Base-by-base conservation (phyloP, 23 red algal species). In the Chondrus crispus region DNA sequence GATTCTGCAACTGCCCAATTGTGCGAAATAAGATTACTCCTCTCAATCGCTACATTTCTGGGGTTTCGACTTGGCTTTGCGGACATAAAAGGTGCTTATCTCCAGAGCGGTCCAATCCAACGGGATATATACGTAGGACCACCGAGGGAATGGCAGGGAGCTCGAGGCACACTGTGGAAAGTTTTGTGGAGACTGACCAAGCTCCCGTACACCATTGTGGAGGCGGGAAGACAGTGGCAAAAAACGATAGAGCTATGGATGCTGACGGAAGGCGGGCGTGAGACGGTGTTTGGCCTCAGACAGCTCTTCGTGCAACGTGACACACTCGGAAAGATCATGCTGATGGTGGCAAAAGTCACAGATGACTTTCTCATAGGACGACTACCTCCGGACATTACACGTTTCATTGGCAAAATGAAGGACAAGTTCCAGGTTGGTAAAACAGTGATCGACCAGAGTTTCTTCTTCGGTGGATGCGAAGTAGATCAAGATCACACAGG, bases 171-270 rank as follows among this genome's bases (percentile, higher is more conserved):
- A 37, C 24, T 76, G n/a, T 5, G 39, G 71, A 20, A 38, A 20
- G 43, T 48, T 13, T 37, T 76, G 28, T 76, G 11, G 71, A 48
- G 43, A 20, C 43, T 76, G 71, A 8, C 28, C 4, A 76, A 76
- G 5, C 5, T 46, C 28, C 71, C 71, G 43, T 40, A 76, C 71
- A 38, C 30, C 28, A 42, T 76, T 48, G 11, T 20, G 5, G 39
- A 76, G 28, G 71, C 71, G 30, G 71, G 71, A 7, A 76, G 71
- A 38, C 71, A 76, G 43, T 76, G 71, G 28, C 28, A 76, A 43
- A 42, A 76, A 5, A 5, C 28, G 28, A 38, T 40, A 24, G 7
- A 76, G 24, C 11, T 40, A 46, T 76, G 24, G 71, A 76, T 76
- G 39, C 4, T 76, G 11, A 76, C 37, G 39, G 28, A 48, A 26